Percentiles rank a stretch among this genome's conserved stretches.
These are phyloP conservation scores for Hypoxylon rubiginosum DNA, from an alignment of 2,329 filamentous ascomycete species.

Conservation along the genomic window DNA sequence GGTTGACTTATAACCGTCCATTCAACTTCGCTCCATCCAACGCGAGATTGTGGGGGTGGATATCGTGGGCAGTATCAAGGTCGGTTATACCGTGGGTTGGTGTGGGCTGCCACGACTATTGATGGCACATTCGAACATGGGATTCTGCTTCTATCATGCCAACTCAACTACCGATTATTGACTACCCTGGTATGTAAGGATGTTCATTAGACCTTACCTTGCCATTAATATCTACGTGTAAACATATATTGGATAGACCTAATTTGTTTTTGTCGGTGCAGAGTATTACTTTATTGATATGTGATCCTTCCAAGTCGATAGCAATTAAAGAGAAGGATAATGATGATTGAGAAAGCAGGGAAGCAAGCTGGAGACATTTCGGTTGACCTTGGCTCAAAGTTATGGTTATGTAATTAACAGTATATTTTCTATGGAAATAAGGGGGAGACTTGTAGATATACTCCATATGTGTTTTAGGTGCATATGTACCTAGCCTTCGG, in stretches of 20 bases:
- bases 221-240: background rate
- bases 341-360: too few relatives aligned
- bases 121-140: background rate
- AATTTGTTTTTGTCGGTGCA: too few relatives aligned
- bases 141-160: slow-evolving; percentile 1
- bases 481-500: too few relatives aligned
- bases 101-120: background rate
- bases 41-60: slow-evolving; percentile 17
- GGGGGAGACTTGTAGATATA: background rate
- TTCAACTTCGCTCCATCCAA: slow-evolving; percentile 2
- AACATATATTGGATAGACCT: background rate
- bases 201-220: background rate
- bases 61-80: background rate
- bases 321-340: too few relatives aligned
- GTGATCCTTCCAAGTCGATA: too few relatives aligned
- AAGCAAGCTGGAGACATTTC: too few relatives aligned
- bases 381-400: too few relatives aligned
- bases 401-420: background rate
- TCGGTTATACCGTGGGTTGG: background rate
- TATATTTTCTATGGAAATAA: background rate
- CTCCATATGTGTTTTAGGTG: too few relatives aligned
- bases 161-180: slow-evolving; percentile 23
- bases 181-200: background rate
- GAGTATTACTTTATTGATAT: too few relatives aligned
- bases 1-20: slow-evolving; percentile 8